Conservation (phyloP, 2,329 filamentous ascomycete genomes). For the Purpureocillium lavendulum region DNA sequence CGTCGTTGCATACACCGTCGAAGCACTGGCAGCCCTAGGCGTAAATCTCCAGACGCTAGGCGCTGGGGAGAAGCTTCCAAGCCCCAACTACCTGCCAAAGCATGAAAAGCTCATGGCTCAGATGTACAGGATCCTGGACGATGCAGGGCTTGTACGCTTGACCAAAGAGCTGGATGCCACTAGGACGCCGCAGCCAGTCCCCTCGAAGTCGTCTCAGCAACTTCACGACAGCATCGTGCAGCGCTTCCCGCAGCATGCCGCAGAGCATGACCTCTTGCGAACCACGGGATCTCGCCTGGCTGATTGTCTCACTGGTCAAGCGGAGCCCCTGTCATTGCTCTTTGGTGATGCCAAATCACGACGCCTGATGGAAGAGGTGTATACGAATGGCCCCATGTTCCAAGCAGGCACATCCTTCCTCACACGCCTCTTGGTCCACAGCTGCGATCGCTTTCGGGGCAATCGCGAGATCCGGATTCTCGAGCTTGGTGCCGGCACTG, state of each 20-base stretch:
- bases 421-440: conserved; percentile 1
- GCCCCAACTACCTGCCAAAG: neutral
- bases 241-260: neutral
- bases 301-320: conserved; percentile 24
- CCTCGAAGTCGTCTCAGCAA: neutral
- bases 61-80: neutral
- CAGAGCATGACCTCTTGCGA: neutral
- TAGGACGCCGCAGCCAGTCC: too few relatives aligned
- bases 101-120: neutral
- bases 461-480: conserved; percentile 23
- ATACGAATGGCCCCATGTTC: conserved; percentile 20
- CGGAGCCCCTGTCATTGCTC: conserved; percentile 27
- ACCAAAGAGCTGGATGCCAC: too few relatives aligned
- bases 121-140: neutral
- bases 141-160: neutral
- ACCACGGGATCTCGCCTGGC: conserved; percentile 22
- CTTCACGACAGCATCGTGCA: neutral
- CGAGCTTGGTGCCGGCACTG: conserved; percentile 34
- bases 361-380: conserved; percentile 24
- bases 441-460: too few relatives aligned
- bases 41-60: neutral
- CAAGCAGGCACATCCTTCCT: conserved; percentile 13
- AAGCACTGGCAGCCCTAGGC: neutral
- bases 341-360: conserved; percentile 22
- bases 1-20: neutral